Conservation (phyloP, 2,329 filamentous ascomycete genomes). For the Cercospora zeae-maydis region DNA sequence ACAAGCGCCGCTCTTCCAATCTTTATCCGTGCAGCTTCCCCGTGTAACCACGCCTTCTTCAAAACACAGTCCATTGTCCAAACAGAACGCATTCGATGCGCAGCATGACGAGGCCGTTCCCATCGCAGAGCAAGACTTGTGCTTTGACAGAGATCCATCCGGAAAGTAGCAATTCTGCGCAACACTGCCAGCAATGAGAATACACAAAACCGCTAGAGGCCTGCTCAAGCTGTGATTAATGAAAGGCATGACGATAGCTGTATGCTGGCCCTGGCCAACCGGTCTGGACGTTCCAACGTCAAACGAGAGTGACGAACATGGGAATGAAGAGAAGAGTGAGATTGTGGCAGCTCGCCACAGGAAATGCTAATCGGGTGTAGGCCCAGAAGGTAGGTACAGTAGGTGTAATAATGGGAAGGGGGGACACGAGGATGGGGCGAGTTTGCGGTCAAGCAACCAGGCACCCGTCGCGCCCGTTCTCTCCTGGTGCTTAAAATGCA, state of each 20-base stretch:
- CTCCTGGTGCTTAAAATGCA: neutral
- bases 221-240: constrained; percentile 11
- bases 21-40: constrained; percentile 35
- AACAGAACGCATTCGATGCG: constrained; percentile 29
- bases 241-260: constrained; percentile 13
- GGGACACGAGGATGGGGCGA: neutral
- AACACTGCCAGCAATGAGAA: constrained; percentile 15
- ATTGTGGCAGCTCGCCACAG: neutral
- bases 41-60: constrained; percentile 31
- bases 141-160: constrained; percentile 27
- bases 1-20: constrained; percentile 32
- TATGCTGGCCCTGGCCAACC: constrained; percentile 1
- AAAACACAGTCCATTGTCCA: constrained; percentile 36
- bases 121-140: constrained; percentile 25
- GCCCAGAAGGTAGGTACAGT: neutral
- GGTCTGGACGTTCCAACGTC: neutral
- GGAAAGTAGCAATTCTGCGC: constrained; percentile 34
- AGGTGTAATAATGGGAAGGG: too few relatives aligned
- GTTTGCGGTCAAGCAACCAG: neutral
- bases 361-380: neutral
- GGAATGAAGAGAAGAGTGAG: neutral
- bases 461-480: neutral
- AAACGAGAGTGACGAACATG: constrained; percentile 9
- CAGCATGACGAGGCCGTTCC: constrained; percentile 30
- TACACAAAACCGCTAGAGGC: constrained; percentile 13